Evolutionary conservation across 2,329 filamentous ascomycete genomes (phyloP).

Genomic region (Pestalotiopsis sp.): DNA sequence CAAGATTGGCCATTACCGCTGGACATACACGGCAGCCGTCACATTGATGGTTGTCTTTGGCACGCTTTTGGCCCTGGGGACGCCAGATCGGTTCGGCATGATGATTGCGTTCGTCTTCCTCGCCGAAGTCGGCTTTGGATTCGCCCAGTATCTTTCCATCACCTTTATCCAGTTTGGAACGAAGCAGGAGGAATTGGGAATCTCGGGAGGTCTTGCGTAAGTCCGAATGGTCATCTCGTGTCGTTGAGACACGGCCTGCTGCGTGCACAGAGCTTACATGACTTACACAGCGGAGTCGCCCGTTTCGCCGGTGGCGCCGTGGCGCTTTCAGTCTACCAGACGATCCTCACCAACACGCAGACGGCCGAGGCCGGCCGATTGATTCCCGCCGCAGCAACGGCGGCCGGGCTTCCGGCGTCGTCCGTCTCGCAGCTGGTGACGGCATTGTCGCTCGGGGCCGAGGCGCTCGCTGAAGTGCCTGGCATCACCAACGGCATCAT

Average conservation of each 20-base stretch:
- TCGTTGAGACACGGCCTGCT: too few species aligned
- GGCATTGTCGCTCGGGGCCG: slow-evolving; percentile 27
- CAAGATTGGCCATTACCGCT: slow-evolving; percentile 47
- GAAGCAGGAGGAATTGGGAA: slow-evolving; percentile 48
- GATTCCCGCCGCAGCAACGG: slow-evolving; percentile 36
- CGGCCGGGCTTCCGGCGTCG: slow-evolving; percentile 35
- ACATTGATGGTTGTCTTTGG: slow-evolving; percentile 51
- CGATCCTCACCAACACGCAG: slow-evolving; percentile 41
- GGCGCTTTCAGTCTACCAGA: slow-evolving; percentile 42
- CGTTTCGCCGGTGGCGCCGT: slow-evolving; percentile 46
- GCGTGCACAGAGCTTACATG: neutral
- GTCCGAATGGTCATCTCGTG: slow-evolving; percentile 10
- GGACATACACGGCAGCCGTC: slow-evolving; percentile 45
- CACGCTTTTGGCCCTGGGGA: slow-evolving; percentile 43
- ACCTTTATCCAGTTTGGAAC: slow-evolving; percentile 52
- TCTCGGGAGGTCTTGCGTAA: slow-evolving; percentile 42
- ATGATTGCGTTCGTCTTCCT: slow-evolving; percentile 51
- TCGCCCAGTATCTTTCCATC: slow-evolving; percentile 49
- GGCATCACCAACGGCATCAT: slow-evolving; percentile 29
- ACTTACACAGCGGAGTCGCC: slow-evolving; percentile 34
- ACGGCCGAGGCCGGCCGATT: slow-evolving; percentile 33
- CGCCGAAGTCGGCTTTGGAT: slow-evolving; percentile 46
- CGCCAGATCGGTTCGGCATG: slow-evolving; percentile 43
- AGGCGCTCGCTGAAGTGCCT: slow-evolving; percentile 26
- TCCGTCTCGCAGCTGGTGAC: slow-evolving; percentile 32